Percentiles rank a stretch among this genome's conserved stretches.
These are phyloP conservation scores for Themeda triandra DNA, from an alignment of 176 grass and related monocot species.

Conservation along the genomic window DNA sequence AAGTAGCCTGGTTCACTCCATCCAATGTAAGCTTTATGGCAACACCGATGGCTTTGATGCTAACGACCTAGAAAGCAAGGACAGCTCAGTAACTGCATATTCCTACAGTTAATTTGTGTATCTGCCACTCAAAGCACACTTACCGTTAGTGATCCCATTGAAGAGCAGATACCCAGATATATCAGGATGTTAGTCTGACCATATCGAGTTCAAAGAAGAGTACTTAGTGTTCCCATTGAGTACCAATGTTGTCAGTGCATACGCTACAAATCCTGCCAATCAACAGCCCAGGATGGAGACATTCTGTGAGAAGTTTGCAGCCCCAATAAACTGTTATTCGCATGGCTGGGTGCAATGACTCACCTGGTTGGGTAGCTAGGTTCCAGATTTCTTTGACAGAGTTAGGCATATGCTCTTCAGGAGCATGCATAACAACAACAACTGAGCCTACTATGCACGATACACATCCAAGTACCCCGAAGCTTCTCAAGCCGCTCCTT, in stretches of 20 bases:
- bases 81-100: not conserved
- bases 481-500: conserved; percentile 73
- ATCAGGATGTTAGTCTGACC: conserved; percentile 91
- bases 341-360: not conserved
- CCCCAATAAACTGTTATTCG: not conserved
- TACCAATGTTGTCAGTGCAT: conserved; percentile 51
- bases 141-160: conserved; percentile 94
- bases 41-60: conserved; percentile 94
- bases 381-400: conserved; percentile 92
- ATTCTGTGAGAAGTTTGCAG: conserved; percentile 4
- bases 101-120: not conserved
- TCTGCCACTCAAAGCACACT: conserved; percentile 24
- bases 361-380: conserved; percentile 88
- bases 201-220: conserved; percentile 81
- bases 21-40: conserved; percentile 91
- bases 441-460: conserved; percentile 93
- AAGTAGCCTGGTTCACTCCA: conserved; percentile 76
- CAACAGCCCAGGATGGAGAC: conserved; percentile 2
- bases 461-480: conserved; percentile 83
- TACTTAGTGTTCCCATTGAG: conserved; percentile 50
- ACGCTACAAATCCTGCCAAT: conserved; percentile 78
- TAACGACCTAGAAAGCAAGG: conserved; percentile 61
- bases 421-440: conserved; percentile 87
- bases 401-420: conserved; percentile 64
- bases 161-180: conserved; percentile 93